Evolutionary conservation across 495 filamentous ascomycete genomes (phyloP).

Genomic region (Evernia prunastri): DNA sequence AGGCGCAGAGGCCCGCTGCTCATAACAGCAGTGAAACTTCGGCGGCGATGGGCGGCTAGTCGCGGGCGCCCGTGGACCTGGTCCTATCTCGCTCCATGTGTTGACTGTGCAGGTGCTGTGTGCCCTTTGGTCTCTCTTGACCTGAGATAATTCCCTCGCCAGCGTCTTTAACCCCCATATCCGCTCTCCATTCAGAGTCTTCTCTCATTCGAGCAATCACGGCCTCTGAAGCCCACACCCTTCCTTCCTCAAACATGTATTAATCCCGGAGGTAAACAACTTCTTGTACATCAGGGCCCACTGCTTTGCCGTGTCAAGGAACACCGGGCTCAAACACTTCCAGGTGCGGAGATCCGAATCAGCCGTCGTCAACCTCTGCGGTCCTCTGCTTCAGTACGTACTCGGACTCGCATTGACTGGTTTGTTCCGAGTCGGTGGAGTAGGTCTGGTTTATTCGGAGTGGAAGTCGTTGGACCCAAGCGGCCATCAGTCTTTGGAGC

Average conservation of each 20-base stretch:
- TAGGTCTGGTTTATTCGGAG: conserved; percentile 52
- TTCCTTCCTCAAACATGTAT: conserved; percentile 56
- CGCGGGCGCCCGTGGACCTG: neutral
- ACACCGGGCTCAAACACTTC: conserved; percentile 67
- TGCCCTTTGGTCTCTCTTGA: conserved; percentile 28
- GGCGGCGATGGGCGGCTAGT: neutral
- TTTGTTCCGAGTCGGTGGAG: conserved; percentile 44
- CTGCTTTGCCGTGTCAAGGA: conserved; percentile 32
- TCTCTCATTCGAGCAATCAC: conserved; percentile 42
- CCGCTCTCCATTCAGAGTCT: conserved; percentile 28
- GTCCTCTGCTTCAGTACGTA: conserved; percentile 48
- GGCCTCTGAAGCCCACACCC: conserved; percentile 45
- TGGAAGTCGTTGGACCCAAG: conserved; percentile 60
- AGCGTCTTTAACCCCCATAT: conserved; percentile 32
- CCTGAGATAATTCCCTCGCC: conserved; percentile 35
- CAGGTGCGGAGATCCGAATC: conserved; percentile 61
- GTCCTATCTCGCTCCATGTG: too few species aligned
- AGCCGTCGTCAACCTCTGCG: conserved; percentile 69
- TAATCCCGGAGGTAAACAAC: conserved; percentile 70
- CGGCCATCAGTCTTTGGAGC: conserved; percentile 12
- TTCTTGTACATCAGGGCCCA: conserved; percentile 73
- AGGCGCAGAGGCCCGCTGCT: neutral
- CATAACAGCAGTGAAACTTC: neutral
- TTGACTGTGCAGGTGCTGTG: neutral
- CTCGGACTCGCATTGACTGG: conserved; percentile 41